Conservation (phyloP, 2,329 filamentous ascomycete species). For the Rosellinia necatrix region DNA sequence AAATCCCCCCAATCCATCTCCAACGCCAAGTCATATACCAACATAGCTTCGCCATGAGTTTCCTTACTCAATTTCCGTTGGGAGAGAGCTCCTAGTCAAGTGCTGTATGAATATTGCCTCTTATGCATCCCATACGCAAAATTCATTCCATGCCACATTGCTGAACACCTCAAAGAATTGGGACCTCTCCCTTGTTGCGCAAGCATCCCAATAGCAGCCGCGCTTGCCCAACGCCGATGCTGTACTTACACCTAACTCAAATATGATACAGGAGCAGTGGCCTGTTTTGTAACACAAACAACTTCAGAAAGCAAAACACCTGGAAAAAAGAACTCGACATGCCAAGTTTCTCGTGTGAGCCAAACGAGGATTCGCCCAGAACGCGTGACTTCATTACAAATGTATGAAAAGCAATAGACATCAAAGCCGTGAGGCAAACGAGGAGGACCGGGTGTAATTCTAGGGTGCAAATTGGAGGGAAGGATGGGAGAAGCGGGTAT, state of each 20-base stretch:
- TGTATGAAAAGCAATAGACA: slow-evolving; percentile 37
- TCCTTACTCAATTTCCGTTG: neutral
- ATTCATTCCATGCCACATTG: slow-evolving; percentile 8
- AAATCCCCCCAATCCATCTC: slow-evolving; percentile 12
- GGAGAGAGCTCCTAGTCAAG: neutral
- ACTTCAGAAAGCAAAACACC: slow-evolving; percentile 19
- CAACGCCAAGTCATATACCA: slow-evolving; percentile 21
- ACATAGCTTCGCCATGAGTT: slow-evolving; percentile 7
- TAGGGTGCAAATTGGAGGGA: slow-evolving; percentile 11
- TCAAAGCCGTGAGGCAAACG: slow-evolving; percentile 40
- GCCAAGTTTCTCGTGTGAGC: slow-evolving; percentile 30
- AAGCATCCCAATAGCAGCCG: slow-evolving; percentile 7
- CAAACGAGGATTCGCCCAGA: slow-evolving; percentile 24
- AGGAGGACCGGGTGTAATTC: slow-evolving; percentile 21
- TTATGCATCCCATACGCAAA: slow-evolving; percentile 17
- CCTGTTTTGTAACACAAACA: slow-evolving; percentile 12
- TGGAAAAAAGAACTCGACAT: slow-evolving; percentile 29
- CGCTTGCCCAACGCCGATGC: slow-evolving; percentile 23
- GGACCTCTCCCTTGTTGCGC: neutral
- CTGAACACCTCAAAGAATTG: slow-evolving; percentile 18
- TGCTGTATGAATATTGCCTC: slow-evolving; percentile 12
- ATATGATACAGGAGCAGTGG: slow-evolving; percentile 4
- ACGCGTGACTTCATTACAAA: slow-evolving; percentile 25
- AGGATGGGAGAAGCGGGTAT: slow-evolving; percentile 6
- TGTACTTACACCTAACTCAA: slow-evolving; percentile 15